These are phyloP conservation scores for Aspergillus tanneri DNA, from an alignment of 2,329 filamentous ascomycete genomes.

Conservation along the genomic window DNA sequence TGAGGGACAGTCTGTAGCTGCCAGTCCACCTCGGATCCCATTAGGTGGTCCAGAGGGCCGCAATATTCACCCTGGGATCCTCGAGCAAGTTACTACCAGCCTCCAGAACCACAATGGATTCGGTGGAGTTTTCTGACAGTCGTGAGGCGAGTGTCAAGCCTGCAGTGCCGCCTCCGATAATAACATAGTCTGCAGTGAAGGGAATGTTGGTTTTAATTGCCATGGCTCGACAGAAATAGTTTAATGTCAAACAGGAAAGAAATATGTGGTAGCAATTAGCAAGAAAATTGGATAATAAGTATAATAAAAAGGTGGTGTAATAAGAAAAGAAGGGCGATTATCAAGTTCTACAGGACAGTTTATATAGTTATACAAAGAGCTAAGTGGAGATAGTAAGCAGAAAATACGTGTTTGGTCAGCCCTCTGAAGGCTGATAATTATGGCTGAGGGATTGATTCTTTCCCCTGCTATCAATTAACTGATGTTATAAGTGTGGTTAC, in stretches of 20 bases:
- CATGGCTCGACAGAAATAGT: neutral
- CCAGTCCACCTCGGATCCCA: slow-evolving; percentile 6
- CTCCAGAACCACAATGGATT: slow-evolving; percentile 31
- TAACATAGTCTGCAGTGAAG: slow-evolving; percentile 12
- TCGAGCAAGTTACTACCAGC: slow-evolving; percentile 31
- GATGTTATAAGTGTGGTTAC: too few species aligned
- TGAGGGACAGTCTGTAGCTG: neutral
- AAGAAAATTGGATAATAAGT: neutral
- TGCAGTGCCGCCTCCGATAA: slow-evolving; percentile 27
- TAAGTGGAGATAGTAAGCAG: too few species aligned
- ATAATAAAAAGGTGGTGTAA: neutral
- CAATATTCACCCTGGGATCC: slow-evolving; percentile 26
- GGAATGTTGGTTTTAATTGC: neutral
- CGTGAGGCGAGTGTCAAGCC: slow-evolving; percentile 21
- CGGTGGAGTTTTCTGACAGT: slow-evolving; percentile 20
- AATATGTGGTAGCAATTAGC: neutral
- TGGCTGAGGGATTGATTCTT: too few species aligned
- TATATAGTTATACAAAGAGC: too few species aligned
- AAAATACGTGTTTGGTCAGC: too few species aligned
- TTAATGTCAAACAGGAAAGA: neutral
- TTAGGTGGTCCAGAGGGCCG: neutral
- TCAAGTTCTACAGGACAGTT: neutral
- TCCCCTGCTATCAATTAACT: too few species aligned
- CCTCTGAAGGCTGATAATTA: too few species aligned
- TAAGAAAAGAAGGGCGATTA: neutral